Percentiles rank a stretch among this genome's conserved stretches.
These are phyloP conservation scores for Papilionanthe hybrid DNA, from an alignment of 116 monocot genomes.

Conservation along the genomic window DNA sequence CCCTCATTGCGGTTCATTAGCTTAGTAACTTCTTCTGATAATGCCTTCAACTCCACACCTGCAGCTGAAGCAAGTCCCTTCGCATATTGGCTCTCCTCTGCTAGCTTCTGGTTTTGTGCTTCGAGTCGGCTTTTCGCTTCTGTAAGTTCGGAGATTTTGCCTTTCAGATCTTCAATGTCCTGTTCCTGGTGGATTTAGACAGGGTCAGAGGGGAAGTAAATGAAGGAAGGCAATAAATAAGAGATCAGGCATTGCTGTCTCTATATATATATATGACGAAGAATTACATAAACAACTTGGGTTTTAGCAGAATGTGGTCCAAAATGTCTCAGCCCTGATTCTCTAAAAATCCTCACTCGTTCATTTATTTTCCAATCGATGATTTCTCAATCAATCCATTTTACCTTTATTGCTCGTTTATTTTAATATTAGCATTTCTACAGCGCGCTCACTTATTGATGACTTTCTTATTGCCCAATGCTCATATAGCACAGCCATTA, in stretches of 20 bases:
- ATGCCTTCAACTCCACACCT: constrained; percentile 79
- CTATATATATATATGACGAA: background rate
- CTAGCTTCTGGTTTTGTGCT: constrained; percentile 63
- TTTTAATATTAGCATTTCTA: no score
- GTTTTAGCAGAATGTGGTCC: no score
- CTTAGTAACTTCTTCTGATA: constrained; percentile 89
- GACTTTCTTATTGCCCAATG: no score
- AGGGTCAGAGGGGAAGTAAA: background rate
- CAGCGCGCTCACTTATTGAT: no score
- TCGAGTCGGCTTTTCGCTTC: constrained; percentile 68
- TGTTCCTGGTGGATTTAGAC: constrained; percentile 24
- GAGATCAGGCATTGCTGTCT: background rate
- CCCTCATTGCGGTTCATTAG: constrained; percentile 86
- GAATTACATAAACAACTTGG: no score
- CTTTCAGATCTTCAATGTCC: constrained; percentile 69
- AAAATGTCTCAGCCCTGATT: no score
- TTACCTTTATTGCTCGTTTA: no score
- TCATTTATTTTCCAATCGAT: no score
- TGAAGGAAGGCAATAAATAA: background rate
- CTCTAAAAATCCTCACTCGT: no score
- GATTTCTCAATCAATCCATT: no score
- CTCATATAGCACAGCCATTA: no score
- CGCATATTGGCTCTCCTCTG: constrained; percentile 78
- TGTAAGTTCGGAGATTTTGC: constrained; percentile 43
- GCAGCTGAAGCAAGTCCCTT: constrained; percentile 90